Conservation (phyloP, 768 basidiomycete species). For the Kwoniella shandongensis region DNA sequence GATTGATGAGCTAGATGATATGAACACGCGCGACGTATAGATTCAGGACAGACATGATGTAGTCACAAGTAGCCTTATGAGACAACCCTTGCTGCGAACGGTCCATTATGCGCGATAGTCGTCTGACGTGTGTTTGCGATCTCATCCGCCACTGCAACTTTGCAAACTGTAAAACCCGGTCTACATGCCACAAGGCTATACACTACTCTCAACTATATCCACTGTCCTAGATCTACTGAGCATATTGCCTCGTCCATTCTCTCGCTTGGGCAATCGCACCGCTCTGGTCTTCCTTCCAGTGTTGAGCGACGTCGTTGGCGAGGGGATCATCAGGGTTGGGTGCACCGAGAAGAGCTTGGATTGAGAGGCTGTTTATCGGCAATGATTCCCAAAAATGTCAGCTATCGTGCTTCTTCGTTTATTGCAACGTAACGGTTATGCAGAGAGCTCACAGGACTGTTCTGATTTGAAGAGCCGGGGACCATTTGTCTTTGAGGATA, state of each 20-base stretch:
- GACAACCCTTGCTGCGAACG: too few relatives aligned
- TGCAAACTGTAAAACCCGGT: too few relatives aligned
- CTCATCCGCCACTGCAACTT: too few relatives aligned
- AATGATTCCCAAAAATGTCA: not conserved
- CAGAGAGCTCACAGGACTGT: constrained; percentile 69
- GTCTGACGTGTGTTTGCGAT: too few relatives aligned
- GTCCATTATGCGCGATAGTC: too few relatives aligned
- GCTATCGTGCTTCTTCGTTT: not conserved
- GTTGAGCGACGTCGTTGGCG: constrained; percentile 68
- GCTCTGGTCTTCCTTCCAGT: constrained; percentile 96
- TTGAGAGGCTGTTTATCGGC: constrained; percentile 62
- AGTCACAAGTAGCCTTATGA: too few relatives aligned
- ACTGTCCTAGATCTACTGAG: constrained; percentile 49
- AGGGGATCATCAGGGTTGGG: constrained; percentile 72
- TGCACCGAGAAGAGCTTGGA: constrained; percentile 93
- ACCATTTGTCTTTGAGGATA: constrained; percentile 99
- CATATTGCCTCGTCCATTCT: constrained; percentile 94
- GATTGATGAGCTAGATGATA: too few relatives aligned
- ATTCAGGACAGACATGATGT: too few relatives aligned
- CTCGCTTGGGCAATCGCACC: constrained; percentile 87
- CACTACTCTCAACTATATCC: too few relatives aligned
- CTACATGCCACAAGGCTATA: too few relatives aligned
- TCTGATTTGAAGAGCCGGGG: constrained; percentile 95
- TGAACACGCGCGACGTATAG: too few relatives aligned
- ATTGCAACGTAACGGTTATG: not conserved